Percentiles rank a stretch among this genome's conserved stretches.
phyloP scores from a whole-genome alignment of 2,329 filamentous ascomycete species.

The Ophiostoma ulmi region DNA sequence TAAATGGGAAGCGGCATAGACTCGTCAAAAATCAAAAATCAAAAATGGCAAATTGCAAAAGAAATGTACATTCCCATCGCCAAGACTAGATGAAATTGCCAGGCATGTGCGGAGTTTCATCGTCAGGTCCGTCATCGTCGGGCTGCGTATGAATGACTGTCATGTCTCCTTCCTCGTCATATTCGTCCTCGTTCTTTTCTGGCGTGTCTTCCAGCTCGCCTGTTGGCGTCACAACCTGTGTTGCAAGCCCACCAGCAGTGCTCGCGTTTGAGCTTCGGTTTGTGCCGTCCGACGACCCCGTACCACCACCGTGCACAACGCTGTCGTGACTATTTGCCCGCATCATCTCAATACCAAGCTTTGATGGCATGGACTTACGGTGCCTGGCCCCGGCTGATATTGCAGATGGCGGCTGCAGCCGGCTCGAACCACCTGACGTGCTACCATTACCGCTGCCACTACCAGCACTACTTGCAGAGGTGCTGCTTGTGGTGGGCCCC shows the following conservation, averaged over 20 bases:
- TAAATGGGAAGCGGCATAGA: neutral
- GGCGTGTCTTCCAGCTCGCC: conserved; percentile 35
- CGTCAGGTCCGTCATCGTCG: conserved; percentile 19
- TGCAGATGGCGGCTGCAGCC: conserved; percentile 25
- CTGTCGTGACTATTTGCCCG: conserved; percentile 91
- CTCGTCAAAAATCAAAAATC: neutral
- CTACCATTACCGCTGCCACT: conserved; percentile 35
- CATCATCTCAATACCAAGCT: conserved; percentile 96
- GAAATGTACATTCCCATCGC: neutral
- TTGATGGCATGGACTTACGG: conserved; percentile 65
- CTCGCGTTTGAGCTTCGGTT: conserved; percentile 36
- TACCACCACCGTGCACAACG: conserved; percentile 30
- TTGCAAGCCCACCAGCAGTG: conserved; percentile 41
- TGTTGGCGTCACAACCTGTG: conserved; percentile 48
- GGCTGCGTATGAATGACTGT: conserved; percentile 32
- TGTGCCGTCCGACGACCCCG: conserved; percentile 38
- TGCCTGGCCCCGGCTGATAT: conserved; percentile 30
- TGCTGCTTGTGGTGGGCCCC: conserved; percentile 25
- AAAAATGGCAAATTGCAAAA: neutral
- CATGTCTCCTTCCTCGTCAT: conserved; percentile 27
- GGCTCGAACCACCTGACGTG: neutral
- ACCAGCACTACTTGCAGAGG: conserved; percentile 34
- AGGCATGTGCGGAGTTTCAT: neutral
- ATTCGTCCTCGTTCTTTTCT: conserved; percentile 19
- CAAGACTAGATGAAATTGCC: conserved; percentile 2